Evolutionary conservation across 352 stramenopile genomes (phyloP), one percentile per base, ranked within the genome.

Genomic region (Globisporangium megalacanthum): DNA sequence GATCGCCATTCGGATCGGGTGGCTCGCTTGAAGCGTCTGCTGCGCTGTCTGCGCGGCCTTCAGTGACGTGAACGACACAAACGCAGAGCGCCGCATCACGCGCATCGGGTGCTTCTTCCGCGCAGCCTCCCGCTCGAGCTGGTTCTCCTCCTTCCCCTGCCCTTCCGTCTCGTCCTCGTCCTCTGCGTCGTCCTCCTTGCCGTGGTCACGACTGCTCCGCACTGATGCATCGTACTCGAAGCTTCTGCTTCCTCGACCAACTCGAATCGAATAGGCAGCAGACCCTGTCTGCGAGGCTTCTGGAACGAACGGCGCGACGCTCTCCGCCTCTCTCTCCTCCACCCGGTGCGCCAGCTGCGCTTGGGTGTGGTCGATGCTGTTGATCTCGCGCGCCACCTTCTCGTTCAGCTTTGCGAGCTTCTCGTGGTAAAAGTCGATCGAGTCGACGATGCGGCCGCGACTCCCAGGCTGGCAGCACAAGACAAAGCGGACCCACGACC

Each of bases 51-150:
- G 83, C 9, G 78, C 66, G 19, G 83, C 84, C 63, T 77, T 81
- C 31, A 93, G 71, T 44, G 79, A 88, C 42, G 68, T 78, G 60
- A 92, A 93, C 14, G 72, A 88, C n/a, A 93, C 66, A 58, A 93
- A 93, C 48, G 83, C 83, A 3, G 76, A 69, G 31, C 74, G 69
- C 10, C 74, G 76, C 79, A 89, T 90, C 25, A 87, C 75, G 6
- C 70, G 64, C 35, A 86, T 82, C 20, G 79, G 76, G n/a, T 66
- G 59, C 53, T 83, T 49, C 37, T 76, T 75, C 10, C 78, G 73
- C 41, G 66, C 56, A 9, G 66, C 55, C 10, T 88, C 75, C 17
- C 76, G 76, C 19, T 79, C 71, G 4, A 75, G 57, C 33, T 86
- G 75, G 47, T 69, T 80, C 53, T 77, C 70, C 46, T 81, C 66